phyloP scores from a whole-genome alignment of 768 basidiomycete genomes.

The Dacryopinax spathularia region DNA sequence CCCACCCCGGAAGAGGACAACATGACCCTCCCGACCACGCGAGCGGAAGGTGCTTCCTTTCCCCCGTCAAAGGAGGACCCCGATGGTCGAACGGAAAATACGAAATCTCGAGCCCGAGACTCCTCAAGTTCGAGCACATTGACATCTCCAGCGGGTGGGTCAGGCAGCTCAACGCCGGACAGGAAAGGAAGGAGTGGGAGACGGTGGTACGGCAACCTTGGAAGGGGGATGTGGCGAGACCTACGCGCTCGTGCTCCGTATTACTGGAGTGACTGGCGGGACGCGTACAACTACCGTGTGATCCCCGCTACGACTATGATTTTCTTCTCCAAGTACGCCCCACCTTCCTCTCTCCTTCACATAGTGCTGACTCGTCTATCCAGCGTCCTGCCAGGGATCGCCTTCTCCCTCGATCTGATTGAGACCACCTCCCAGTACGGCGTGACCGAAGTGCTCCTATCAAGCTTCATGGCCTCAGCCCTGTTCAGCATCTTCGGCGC shows the following conservation, averaged over 20 bases:
- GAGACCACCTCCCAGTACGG: slow-evolving; percentile 84
- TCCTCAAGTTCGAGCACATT: not conserved
- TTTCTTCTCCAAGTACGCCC: slow-evolving; percentile 64
- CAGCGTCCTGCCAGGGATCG: slow-evolving; percentile 78
- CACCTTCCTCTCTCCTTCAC: slow-evolving; percentile 8
- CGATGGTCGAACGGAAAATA: not conserved
- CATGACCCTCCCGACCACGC: not conserved
- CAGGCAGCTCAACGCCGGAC: not conserved
- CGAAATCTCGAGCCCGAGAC: not conserved
- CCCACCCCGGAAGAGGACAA: not conserved
- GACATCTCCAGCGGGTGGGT: not conserved
- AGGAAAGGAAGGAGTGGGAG: not conserved
- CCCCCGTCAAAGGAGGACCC: not conserved
- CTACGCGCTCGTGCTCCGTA: slow-evolving; percentile 57
- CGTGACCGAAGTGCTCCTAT: slow-evolving; percentile 68
- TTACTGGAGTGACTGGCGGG: slow-evolving; percentile 77
- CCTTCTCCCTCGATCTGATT: slow-evolving; percentile 83
- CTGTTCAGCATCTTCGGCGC: slow-evolving; percentile 76
- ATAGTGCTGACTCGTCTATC: slow-evolving; percentile 11
- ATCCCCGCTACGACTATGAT: slow-evolving; percentile 74
- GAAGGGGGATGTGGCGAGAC: slow-evolving; percentile 51
- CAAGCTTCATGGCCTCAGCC: slow-evolving; percentile 81
- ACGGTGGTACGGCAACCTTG: not conserved
- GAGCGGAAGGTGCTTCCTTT: too few species aligned
- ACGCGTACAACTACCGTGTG: slow-evolving; percentile 85